Evolutionary conservation across 371 early-diverging fungal species (phyloP), one percentile per base, ranked within the genome.

Genomic region (Circinella umbellata): DNA sequence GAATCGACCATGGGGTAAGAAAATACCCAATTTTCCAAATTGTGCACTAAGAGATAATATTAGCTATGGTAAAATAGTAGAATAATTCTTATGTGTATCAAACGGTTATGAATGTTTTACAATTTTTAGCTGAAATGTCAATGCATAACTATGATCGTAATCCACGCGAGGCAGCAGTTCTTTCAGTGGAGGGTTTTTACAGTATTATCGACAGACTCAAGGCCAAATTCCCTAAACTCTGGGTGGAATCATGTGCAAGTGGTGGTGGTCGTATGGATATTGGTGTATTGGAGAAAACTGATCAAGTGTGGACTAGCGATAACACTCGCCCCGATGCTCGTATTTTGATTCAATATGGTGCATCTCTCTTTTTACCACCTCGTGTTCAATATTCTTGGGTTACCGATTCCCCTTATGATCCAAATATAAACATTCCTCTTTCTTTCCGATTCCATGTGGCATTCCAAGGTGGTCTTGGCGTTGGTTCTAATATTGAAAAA

Each of bases 261-360:
- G 85, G 85, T 27, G 85, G 85, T 38, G 83, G 83, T 3, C 71
- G 85, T 13, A 75, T 78, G 18, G 85, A 84, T 66, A 35, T 72
- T 20, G 73, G 76, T 1, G 69, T 79, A 1, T 39, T 71, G 9
- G 53, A 68, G 42, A 38, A 54, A 7, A 71, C 69, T 0, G 76
- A 83, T 35, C 71, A 74, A 8, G 73, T 76, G 35, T 80, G 79
- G 83, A 72, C 77, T 17, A 77, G 79, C 47, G 80, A 80, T 38
- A 80, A 80, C 53, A 80, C 79, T 14, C 64, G 76, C 35, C 80
- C 83, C 2, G 79, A 80, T 65, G 83, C 80, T 20, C 74, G 80
- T 6, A 61, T 83, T 3, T 36, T 69, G 38, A 80, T 80, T 13
- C 83, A 83, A 55, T 70, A 83, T 53, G 80, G 80, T 60, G 68